These are phyloP conservation scores for Ammopiptanthus mongolicus DNA, from an alignment of 306 rosid genomes.

Conservation along the genomic window DNA sequence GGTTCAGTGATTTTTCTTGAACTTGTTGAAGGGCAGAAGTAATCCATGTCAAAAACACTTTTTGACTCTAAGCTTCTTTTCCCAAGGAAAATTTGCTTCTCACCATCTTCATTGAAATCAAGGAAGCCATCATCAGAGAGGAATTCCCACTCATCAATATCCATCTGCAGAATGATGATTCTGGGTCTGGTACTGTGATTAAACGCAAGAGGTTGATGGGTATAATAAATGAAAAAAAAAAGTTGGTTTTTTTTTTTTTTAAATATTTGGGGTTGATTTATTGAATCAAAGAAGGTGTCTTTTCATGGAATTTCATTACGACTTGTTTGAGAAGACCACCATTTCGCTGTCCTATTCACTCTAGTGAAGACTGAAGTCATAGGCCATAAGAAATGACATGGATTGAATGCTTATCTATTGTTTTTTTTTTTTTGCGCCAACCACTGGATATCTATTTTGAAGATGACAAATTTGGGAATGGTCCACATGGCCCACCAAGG, in stretches of 20 bases:
- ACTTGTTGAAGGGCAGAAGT: constrained; percentile 54
- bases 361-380: constrained; percentile 21
- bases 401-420: constrained; percentile 24
- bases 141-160: constrained; percentile 71
- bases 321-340: constrained; percentile 13
- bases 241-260: constrained; percentile 18
- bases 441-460: constrained; percentile 42
- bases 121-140: constrained; percentile 55
- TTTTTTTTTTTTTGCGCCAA: too few relatives aligned
- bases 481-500: constrained; percentile 22
- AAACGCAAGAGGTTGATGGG: background rate
- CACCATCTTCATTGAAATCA: constrained; percentile 48
- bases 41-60: constrained; percentile 33
- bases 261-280: constrained; percentile 8
- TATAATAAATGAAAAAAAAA: background rate
- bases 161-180: constrained; percentile 39
- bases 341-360: constrained; percentile 20
- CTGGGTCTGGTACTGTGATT: too few relatives aligned
- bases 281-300: constrained; percentile 33
- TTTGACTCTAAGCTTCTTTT: constrained; percentile 30
- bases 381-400: background rate
- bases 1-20: background rate
- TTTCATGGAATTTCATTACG: constrained; percentile 26
- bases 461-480: constrained; percentile 25
- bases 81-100: constrained; percentile 25